Percentiles rank a stretch among this genome's conserved stretches.
Evolutionary conservation across 2,329 filamentous ascomycete species (phyloP).

Genomic region (Aspergillus udagawae): DNA sequence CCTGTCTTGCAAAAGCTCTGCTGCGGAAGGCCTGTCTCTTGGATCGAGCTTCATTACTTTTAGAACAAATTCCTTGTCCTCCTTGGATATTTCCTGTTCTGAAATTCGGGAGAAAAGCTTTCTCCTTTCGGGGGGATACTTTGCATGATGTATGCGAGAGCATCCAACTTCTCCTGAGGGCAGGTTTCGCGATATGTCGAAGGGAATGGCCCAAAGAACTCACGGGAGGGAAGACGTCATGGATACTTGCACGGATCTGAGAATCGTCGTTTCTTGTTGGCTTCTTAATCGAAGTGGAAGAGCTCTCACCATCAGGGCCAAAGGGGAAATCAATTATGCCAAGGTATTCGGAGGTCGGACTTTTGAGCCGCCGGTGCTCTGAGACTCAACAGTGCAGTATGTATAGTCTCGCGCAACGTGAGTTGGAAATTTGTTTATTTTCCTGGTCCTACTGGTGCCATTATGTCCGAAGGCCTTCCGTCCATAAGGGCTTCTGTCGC

Average conservation of each 20-base stretch:
- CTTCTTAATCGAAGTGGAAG: not conserved
- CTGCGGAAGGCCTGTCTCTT: slow-evolving; percentile 39
- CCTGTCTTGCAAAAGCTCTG: slow-evolving; percentile 34
- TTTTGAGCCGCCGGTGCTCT: not conserved
- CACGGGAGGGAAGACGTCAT: not conserved
- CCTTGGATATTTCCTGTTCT: slow-evolving; percentile 23
- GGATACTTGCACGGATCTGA: not conserved
- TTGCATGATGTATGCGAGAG: not conserved
- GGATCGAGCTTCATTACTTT: slow-evolving; percentile 45
- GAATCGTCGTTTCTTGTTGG: not conserved
- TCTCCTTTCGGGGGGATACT: not conserved
- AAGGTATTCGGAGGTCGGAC: not conserved
- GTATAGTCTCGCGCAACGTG: too few relatives aligned
- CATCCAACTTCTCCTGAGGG: not conserved
- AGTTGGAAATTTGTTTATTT: too few relatives aligned
- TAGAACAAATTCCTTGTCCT: slow-evolving; percentile 33
- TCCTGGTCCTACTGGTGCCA: too few relatives aligned
- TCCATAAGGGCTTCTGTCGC: too few relatives aligned
- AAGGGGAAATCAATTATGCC: not conserved
- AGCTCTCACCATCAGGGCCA: not conserved
- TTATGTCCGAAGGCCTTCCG: too few relatives aligned
- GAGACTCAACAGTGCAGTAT: too few relatives aligned
- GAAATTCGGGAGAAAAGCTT: not conserved
- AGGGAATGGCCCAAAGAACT: slow-evolving; percentile 2
- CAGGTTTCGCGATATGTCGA: not conserved